Conservation (phyloP, 305 asterid species). For the Petunia hybrid region DNA sequence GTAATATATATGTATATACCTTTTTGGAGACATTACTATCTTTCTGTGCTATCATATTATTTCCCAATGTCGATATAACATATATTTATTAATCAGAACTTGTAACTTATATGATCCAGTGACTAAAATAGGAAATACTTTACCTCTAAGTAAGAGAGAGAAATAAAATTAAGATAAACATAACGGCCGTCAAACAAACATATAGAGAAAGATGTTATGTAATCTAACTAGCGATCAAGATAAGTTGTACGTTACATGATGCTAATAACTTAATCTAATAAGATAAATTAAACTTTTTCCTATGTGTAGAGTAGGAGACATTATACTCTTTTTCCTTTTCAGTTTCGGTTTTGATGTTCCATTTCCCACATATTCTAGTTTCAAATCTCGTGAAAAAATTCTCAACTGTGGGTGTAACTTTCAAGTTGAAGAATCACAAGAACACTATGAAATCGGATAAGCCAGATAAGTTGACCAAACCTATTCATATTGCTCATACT, state of each 20-base stretch:
- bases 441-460: neutral
- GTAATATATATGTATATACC: no score
- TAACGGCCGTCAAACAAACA: no score
- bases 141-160: no score
- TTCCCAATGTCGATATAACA: no score
- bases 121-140: no score
- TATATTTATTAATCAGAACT: no score
- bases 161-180: no score
- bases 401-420: neutral
- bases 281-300: neutral
- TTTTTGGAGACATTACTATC: neutral
- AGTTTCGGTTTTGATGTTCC: neutral
- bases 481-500: neutral
- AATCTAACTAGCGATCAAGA: neutral
- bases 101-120: no score
- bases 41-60: no score
- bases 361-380: neutral
- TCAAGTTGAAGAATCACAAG: neutral
- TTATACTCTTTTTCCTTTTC: no score
- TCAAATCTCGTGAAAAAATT: neutral
- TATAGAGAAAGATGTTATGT: no score
- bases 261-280: neutral
- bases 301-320: no score
- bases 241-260: neutral
- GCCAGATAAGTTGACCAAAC: neutral